Evolutionary conservation across 495 filamentous ascomycete species (phyloP), one percentile per base, ranked within the genome.

Genomic region (Penicillium roqueforti): DNA sequence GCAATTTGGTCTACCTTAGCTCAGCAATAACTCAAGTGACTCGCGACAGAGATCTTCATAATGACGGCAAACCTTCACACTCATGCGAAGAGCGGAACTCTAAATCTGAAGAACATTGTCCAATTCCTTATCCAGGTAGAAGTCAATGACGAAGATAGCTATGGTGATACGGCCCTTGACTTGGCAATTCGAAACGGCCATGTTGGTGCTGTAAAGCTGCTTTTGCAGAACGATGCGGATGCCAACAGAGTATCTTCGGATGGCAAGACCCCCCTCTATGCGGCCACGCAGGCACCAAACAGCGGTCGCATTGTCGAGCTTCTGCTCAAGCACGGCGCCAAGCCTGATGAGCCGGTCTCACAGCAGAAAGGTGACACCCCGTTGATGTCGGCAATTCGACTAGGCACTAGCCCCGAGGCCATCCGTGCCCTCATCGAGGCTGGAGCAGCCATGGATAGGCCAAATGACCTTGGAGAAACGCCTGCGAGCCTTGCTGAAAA

Each of bases 101-200:
- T 28, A 6, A 28, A 9, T 8, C 26, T 28, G 26, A 9, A 28
- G 0, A 28, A 28, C 26, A 28, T 28, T 1, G 26, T 6, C 7
- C 26, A 28, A 9, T 8, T 28, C 26, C 26, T 28, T 8, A 28
- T 28, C 6, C 26, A 9, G 26, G 26, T 0, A 1, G 26, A 28
- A 28, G 26, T 46, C 43, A n/a, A 46, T 37, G 46, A 48, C 11
- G 9, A 14, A 80, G 81, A 68, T 85, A 44, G 76, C 76, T 20
- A 48, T 13, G 46, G 46, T 19, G 46, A 48, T 7, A 48, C 46
- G 3, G 46, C 46, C 1, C 46, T 48, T 0, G 13, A 23, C 6
- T 10, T 48, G 4, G 46, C 46, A 14, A 48, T 48, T 18, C 10
- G 32, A 18, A 29, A 29, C 3, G 46, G 46, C 9, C 46, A 48